These are phyloP conservation scores for Pythium sukuiense DNA, from an alignment of 352 stramenopile species.

Conservation along the genomic window DNA sequence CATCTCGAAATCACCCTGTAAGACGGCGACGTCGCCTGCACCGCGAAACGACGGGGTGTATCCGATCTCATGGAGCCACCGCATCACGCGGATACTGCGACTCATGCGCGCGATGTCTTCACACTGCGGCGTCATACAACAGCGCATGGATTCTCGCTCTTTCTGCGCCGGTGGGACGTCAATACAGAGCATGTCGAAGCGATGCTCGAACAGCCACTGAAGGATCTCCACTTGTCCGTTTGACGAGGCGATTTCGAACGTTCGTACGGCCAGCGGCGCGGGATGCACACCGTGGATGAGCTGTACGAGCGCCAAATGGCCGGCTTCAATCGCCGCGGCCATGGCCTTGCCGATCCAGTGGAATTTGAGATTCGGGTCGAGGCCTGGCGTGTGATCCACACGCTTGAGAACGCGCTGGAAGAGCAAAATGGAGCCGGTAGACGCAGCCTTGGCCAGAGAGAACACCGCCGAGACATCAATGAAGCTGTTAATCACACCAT, in stretches of 20 bases:
- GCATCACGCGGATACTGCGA: constrained; percentile 14
- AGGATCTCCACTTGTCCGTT: constrained; percentile 21
- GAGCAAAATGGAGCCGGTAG: constrained; percentile 8
- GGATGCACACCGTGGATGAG: constrained; percentile 17
- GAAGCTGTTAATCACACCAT: constrained; percentile 6
- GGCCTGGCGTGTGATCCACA: not conserved
- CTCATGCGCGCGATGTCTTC: constrained; percentile 1
- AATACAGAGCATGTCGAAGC: constrained; percentile 19
- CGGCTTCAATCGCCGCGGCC: constrained; percentile 14
- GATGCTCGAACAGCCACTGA: constrained; percentile 22
- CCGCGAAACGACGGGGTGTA: constrained; percentile 1
- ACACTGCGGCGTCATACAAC: constrained; percentile 16
- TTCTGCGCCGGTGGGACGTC: constrained; percentile 11
- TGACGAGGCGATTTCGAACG: constrained; percentile 14
- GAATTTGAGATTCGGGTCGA: constrained; percentile 13
- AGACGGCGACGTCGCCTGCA: constrained; percentile 13
- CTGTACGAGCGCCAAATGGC: constrained; percentile 11
- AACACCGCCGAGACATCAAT: constrained; percentile 19
- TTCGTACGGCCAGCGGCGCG: constrained; percentile 5
- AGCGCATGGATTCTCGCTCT: constrained; percentile 1
- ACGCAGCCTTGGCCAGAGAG: constrained; percentile 10
- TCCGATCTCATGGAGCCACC: constrained; percentile 22
- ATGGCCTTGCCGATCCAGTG: constrained; percentile 23
- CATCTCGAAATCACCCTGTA: constrained; percentile 15
- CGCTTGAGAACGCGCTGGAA: constrained; percentile 19